phyloP scores from a whole-genome alignment of 108 stramenopile species.

The Cyclotella choctawhatcheeana region DNA sequence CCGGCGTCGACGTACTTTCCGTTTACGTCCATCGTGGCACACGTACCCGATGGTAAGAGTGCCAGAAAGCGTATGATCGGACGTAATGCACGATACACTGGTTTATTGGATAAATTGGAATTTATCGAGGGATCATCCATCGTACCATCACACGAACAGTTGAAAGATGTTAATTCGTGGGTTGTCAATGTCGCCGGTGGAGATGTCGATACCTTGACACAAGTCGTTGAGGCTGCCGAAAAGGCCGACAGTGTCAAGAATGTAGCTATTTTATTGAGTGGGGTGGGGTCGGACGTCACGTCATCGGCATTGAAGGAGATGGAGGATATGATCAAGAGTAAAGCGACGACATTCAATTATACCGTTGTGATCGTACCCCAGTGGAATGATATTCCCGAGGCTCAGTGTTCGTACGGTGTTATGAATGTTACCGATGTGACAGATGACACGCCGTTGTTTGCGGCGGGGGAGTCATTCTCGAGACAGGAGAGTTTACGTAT shows the following conservation, averaged over 20 bases:
- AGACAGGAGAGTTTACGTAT: conserved; percentile 80
- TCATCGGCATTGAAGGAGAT: conserved; percentile 36
- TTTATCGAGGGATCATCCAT: conserved; percentile 48
- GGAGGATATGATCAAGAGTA: conserved; percentile 57
- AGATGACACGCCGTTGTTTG: conserved; percentile 42
- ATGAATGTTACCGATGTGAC: conserved; percentile 39
- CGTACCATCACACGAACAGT: conserved; percentile 59
- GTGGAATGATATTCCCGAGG: conserved; percentile 74
- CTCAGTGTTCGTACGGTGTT: conserved; percentile 62
- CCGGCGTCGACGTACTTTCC: conserved; percentile 38
- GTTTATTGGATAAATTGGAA: conserved; percentile 85
- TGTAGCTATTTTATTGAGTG: conserved; percentile 71
- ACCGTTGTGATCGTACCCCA: conserved; percentile 74
- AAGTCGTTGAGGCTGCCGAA: conserved; percentile 53
- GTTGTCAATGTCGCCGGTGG: conserved; percentile 59
- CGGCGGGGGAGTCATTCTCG: conserved; percentile 58
- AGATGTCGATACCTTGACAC: conserved; percentile 35
- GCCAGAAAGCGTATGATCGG: conserved; percentile 90
- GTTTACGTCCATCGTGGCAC: conserved; percentile 86
- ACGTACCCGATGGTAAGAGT: conserved; percentile 65
- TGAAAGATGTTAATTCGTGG: conserved; percentile 74
- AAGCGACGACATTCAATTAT: conserved; percentile 61
- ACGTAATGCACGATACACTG: conserved; percentile 89
- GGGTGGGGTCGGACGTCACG: conserved; percentile 52
- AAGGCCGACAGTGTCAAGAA: conserved; percentile 64